Evolutionary conservation across 768 basidiomycete species (phyloP).

Genomic region (Tricholomella constricta): DNA sequence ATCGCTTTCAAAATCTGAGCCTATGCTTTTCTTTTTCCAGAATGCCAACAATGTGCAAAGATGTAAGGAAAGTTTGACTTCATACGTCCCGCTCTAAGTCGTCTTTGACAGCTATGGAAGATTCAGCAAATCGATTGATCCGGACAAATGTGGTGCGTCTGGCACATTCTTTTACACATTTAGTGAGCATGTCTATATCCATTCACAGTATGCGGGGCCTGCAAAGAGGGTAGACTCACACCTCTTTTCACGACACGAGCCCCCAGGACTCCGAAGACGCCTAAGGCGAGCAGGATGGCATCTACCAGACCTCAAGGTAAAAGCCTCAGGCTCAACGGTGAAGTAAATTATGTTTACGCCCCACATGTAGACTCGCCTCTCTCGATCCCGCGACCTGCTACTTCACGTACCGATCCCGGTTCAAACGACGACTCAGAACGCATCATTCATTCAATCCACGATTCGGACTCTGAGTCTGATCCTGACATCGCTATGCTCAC

Average conservation of each 20-base stretch:
- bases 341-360: background rate
- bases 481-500: constrained; percentile 34
- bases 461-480: constrained; percentile 31
- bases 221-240: constrained; percentile 58
- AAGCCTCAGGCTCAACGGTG: background rate
- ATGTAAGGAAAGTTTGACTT: constrained; percentile 41
- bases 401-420: background rate
- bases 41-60: constrained; percentile 64
- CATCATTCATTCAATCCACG: constrained; percentile 12
- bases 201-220: constrained; percentile 62
- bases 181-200: background rate
- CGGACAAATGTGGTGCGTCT: constrained; percentile 64
- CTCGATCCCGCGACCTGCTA: constrained; percentile 11
- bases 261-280: constrained; percentile 33
- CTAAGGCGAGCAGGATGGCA: constrained; percentile 45
- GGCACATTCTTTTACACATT: constrained; percentile 39
- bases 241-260: constrained; percentile 53
- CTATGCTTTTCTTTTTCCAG: constrained; percentile 34
- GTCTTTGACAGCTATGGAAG: constrained; percentile 60
- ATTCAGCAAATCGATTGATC: constrained; percentile 70
- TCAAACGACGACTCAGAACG: background rate
- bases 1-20: constrained; percentile 3
- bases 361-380: constrained; percentile 36
- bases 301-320: constrained; percentile 48
- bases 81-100: background rate